Conservation (phyloP, 495 filamentous ascomycete species). For the Penicillium coprophilum region DNA sequence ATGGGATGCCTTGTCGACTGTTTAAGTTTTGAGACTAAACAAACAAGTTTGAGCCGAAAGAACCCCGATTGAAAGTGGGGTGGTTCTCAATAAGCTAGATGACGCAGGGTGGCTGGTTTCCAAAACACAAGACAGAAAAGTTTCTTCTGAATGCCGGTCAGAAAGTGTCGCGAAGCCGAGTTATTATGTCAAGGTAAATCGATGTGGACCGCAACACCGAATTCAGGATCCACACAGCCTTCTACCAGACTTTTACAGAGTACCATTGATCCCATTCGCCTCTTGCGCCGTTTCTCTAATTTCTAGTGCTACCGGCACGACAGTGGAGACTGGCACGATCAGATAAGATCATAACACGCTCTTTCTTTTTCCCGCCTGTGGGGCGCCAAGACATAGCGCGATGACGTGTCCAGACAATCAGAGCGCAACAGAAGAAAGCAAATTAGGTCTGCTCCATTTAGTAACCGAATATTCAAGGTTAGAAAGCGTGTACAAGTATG, state of each 20-base stretch:
- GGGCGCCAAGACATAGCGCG: conserved; percentile 11
- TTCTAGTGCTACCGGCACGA: conserved; percentile 10
- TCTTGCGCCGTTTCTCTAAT: conserved; percentile 10
- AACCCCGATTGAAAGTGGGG: background rate
- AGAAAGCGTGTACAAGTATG: background rate
- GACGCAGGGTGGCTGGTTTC: background rate
- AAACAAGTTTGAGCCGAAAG: background rate
- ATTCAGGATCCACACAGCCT: conserved; percentile 13
- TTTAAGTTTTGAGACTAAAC: background rate
- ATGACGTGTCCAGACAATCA: conserved; percentile 9
- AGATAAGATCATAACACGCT: conserved; percentile 31
- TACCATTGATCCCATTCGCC: conserved; percentile 13
- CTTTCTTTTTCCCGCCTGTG: conserved; percentile 12
- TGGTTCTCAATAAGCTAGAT: conserved; percentile 1
- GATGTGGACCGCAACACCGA: conserved; percentile 15
- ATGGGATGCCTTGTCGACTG: background rate
- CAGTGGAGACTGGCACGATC: conserved; percentile 29
- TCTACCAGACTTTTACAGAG: background rate
- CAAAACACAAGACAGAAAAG: background rate
- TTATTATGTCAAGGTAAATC: conserved; percentile 8
- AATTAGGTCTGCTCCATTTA: background rate
- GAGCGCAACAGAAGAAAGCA: background rate
- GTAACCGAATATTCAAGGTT: background rate
- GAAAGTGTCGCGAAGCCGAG: background rate
- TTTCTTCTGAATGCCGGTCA: background rate